Base-by-base conservation (phyloP, 768 basidiomycete genomes). In the Brasilioporus rufonigricans region DNA sequence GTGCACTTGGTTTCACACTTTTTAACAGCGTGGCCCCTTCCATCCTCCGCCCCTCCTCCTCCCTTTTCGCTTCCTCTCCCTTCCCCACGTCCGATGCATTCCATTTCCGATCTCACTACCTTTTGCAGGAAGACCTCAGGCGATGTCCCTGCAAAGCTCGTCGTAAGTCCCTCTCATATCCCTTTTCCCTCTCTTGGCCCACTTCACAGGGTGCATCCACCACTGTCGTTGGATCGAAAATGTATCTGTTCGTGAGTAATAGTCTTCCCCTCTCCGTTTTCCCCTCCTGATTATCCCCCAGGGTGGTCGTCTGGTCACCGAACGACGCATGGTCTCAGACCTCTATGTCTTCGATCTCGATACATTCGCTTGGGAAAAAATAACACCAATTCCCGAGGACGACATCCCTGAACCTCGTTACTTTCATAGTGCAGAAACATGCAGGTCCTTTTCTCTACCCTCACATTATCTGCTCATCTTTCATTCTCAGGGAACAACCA, bases 401-500 rank as follows among this genome's bases (percentile, higher is more conserved):
- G 80, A 85, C 46, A 74, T 86, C 11, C 94, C 96, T 0, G 78
- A 82, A 44, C 82, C 93, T 24, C 84, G 97, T 39, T 99, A 99
- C 70, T 99, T 99, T 67, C 97, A 99, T 73, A 92, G 89, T 57
- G 83, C 91, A 13, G 93, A 97, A 72, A 73, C 85, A 53, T 96
- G 90, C 86, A 68, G 63, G 82, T 57, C 49, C 33, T 13, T 33
- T 2, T 11, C 9, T 11, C 18, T 27, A 21, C 23, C 12, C 33
- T 49, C 27, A 48, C 10, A 48, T 51, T 35, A 26, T 56, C 36
- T 61, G 26, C 56, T 60, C 54, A 60, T 63, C 19, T 58, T 35
- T 27, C 50, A 9, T 62, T 59, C 50, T 53, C 55, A 58, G 90
- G 93, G 93, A 87, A 90, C 66, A 87, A 90, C 69, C 86, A 92